Evolutionary conservation across 441 rosid genomes (phyloP).

Genomic region (Pelargonium cotyledonis): DNA sequence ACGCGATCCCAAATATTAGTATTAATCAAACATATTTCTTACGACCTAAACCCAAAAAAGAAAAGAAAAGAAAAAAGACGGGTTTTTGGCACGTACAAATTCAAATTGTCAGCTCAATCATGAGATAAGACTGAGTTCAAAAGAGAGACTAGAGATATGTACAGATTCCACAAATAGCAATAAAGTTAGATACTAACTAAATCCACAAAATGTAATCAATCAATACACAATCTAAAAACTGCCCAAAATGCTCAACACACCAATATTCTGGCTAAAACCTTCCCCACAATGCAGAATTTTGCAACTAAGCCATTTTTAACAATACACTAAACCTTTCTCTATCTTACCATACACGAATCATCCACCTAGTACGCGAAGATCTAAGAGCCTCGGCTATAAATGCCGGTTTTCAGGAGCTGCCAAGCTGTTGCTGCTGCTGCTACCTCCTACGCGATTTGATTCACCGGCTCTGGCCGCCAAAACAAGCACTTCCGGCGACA

Average conservation of each 20-base stretch:
- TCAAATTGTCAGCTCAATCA: too few relatives aligned
- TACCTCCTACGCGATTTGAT: constrained; percentile 50
- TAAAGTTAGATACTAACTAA: constrained; percentile 35
- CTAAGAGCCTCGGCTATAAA: constrained; percentile 25
- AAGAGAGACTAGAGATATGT: too few relatives aligned
- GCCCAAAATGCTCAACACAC: constrained; percentile 37
- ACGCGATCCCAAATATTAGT: too few relatives aligned
- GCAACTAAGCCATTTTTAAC: neutral
- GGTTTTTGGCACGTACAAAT: too few relatives aligned
- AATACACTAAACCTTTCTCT: neutral
- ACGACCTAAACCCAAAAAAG: too few relatives aligned
- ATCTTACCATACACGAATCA: neutral
- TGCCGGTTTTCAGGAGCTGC: constrained; percentile 34
- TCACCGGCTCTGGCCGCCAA: constrained; percentile 83
- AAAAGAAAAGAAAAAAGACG: too few relatives aligned
- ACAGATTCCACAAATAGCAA: too few relatives aligned
- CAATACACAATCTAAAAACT: constrained; percentile 26
- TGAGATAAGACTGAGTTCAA: too few relatives aligned
- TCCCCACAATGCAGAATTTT: constrained; percentile 18
- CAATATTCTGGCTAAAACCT: constrained; percentile 18
- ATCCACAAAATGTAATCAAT: constrained; percentile 29
- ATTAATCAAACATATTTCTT: too few relatives aligned
- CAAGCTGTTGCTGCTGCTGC: constrained; percentile 54
- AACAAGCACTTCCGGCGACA: constrained; percentile 87
- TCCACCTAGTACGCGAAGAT: neutral